phyloP scores from a whole-genome alignment of 2,329 filamentous ascomycete species.

The Cladobotryum protrusum region DNA sequence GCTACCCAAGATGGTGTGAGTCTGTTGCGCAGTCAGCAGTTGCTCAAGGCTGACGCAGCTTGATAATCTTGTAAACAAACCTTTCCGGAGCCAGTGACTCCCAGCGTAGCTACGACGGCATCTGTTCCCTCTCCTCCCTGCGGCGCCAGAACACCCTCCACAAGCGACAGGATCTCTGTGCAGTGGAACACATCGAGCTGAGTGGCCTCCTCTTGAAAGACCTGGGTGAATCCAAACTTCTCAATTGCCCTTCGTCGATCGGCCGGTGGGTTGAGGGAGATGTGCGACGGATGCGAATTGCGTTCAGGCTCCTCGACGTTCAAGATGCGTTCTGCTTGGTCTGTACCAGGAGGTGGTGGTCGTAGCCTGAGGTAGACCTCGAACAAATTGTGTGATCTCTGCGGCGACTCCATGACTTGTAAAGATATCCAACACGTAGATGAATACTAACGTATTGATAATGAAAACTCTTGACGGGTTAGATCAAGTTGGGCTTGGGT shows the following conservation, averaged over 20 bases:
- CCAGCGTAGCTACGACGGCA: conserved; percentile 82
- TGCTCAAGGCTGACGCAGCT: not conserved
- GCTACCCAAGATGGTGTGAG: conserved; percentile 90
- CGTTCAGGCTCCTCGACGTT: conserved; percentile 59
- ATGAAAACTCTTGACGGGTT: not conserved
- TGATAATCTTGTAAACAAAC: conserved; percentile 36
- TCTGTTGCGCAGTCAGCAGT: conserved; percentile 45
- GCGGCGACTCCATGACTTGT: conserved; percentile 14
- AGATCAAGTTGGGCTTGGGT: too few species aligned
- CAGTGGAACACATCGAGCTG: conserved; percentile 85
- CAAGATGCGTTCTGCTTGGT: conserved; percentile 62
- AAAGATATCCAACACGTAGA: not conserved
- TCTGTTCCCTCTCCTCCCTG: conserved; percentile 74
- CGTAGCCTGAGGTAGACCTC: conserved; percentile 85
- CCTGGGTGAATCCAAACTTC: conserved; percentile 87
- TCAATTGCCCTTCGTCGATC: conserved; percentile 86
- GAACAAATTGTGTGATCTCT: conserved; percentile 58
- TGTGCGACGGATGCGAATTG: conserved; percentile 53
- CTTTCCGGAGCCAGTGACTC: conserved; percentile 95
- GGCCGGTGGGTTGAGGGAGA: conserved; percentile 72
- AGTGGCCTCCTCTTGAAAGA: conserved; percentile 80
- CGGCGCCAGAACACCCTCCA: conserved; percentile 73
- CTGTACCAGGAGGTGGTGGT: conserved; percentile 48
- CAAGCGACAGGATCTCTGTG: conserved; percentile 65
- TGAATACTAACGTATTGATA: conserved; percentile 8